Base-by-base conservation (phyloP, 306 rosid genomes). In the Chamaecrista fasciculata region DNA sequence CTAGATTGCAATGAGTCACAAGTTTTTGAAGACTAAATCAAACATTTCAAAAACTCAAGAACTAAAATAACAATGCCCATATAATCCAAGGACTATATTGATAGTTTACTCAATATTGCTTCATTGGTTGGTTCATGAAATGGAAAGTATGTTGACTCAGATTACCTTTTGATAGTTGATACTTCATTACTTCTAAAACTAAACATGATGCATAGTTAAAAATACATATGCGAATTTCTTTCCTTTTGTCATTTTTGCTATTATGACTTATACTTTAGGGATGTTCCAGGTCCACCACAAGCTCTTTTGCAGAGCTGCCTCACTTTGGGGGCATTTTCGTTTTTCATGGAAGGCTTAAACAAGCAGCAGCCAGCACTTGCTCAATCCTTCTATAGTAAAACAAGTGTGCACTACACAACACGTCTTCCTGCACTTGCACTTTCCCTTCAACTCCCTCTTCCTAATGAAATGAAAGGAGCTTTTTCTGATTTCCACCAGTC, bases 261-360 rank as follows among this genome's bases (percentile, higher is more conserved):
- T 67, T n/a, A 24, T 2, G 67, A 49, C 67, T 73, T 44, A 63
- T 23, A 16, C 12, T 29, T 20, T 23, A 47, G 1, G 14, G 52
- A 62, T 70, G 66, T 21, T 78, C 42, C 84, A 95, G 99, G 99
- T 25, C 88, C 97, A 63, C 99, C 99, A 14, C 99, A 89, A 71
- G 91, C 92, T 61, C 97, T 91, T 76, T 74, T 95, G 56, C 99
- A 91, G 86, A 85, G 91, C 72, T 95, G 99, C 37, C 57, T 95
- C 52, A 95, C 97, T 28, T 95, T 95, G 81, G 97, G 99, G 73
- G 97, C 97, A 24, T 91, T 95, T 70, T 95, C 99, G 18, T 95
- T 91, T 51, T 39, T 95, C 15, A 61, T 89, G 56, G 99, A 95
- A 72, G 89, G 96, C 71, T 87, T 95, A 64, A 95, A 95, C 85